phyloP scores from a whole-genome alignment of 2,329 filamentous ascomycete genomes.

The Chrysoporthe puriensis region DNA sequence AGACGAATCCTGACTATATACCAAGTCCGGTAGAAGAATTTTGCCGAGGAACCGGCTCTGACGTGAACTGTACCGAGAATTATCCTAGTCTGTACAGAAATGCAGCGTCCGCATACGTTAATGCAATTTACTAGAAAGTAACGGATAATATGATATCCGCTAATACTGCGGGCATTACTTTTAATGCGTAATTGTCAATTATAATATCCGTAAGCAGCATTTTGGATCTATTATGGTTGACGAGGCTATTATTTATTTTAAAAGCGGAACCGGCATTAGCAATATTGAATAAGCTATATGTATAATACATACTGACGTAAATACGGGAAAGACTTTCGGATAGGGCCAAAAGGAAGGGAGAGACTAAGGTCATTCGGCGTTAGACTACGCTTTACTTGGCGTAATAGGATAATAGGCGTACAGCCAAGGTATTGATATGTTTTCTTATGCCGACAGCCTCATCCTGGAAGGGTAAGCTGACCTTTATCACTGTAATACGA shows the following conservation, averaged over 20 bases:
- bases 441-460: constrained; percentile 34
- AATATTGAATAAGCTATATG: constrained; percentile 40
- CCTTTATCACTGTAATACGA: background rate
- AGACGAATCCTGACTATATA: constrained; percentile 11
- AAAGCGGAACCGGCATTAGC: constrained; percentile 43
- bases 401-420: constrained; percentile 46
- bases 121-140: constrained; percentile 46
- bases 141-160: constrained; percentile 42
- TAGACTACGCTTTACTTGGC: constrained; percentile 45
- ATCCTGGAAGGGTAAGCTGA: constrained; percentile 26
- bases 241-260: constrained; percentile 45
- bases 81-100: constrained; percentile 19
- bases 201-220: constrained; percentile 43
- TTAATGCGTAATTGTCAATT: constrained; percentile 44
- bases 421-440: constrained; percentile 32
- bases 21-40: constrained; percentile 10
- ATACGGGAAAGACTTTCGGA: constrained; percentile 37
- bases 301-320: constrained; percentile 36
- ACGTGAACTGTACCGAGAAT: constrained; percentile 11
- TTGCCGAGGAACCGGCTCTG: constrained; percentile 14
- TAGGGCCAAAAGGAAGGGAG: constrained; percentile 48
- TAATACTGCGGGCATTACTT: constrained; percentile 40
- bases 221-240: constrained; percentile 45
- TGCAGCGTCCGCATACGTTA: constrained; percentile 23
- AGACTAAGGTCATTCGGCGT: constrained; percentile 49